A percentile compares a stretch with the other conserved stretches of the same genome.
Conservation (phyloP, 2,329 filamentous ascomycete species). For the Laburnicola sp. region DNA sequence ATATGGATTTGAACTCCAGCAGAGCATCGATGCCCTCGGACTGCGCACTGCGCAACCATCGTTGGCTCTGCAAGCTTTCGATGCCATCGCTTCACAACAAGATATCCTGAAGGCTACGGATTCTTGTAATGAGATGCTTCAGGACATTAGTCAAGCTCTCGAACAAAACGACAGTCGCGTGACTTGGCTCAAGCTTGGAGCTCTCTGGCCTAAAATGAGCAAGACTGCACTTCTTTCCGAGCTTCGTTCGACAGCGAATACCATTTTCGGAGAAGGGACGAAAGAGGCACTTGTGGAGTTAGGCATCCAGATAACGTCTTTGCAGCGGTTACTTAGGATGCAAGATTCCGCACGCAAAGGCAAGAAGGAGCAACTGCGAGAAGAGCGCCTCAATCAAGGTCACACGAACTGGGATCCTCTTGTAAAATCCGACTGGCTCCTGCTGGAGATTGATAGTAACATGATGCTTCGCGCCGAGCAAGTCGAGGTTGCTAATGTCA, state of each 20-base stretch:
- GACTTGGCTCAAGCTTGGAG: slow-evolving; percentile 49
- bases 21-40: slow-evolving; percentile 41
- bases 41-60: slow-evolving; percentile 1
- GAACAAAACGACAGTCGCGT: slow-evolving; percentile 28
- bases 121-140: slow-evolving; percentile 13
- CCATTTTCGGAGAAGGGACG: slow-evolving; percentile 41
- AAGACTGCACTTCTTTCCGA: slow-evolving; percentile 52
- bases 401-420: slow-evolving; percentile 62
- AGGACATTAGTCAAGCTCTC: slow-evolving; percentile 13
- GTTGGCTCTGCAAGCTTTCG: not conserved
- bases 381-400: slow-evolving; percentile 54
- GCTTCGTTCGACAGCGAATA: slow-evolving; percentile 45
- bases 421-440: slow-evolving; percentile 63
- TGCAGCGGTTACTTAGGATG: slow-evolving; percentile 54
- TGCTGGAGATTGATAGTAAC: slow-evolving; percentile 68
- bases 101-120: slow-evolving; percentile 22
- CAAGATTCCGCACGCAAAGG: slow-evolving; percentile 31
- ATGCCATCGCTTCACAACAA: slow-evolving; percentile 6
- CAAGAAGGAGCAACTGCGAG: slow-evolving; percentile 32
- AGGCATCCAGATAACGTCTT: slow-evolving; percentile 49
- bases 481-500: slow-evolving; percentile 64
- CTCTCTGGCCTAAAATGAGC: slow-evolving; percentile 54
- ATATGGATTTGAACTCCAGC: slow-evolving; percentile 46
- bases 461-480: slow-evolving; percentile 65
- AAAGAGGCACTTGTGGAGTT: slow-evolving; percentile 50